Percentiles rank a stretch among this genome's conserved stretches.
Conservation (phyloP, 1,139 yeast genomes). For the Geotrichum fermentans region DNA sequence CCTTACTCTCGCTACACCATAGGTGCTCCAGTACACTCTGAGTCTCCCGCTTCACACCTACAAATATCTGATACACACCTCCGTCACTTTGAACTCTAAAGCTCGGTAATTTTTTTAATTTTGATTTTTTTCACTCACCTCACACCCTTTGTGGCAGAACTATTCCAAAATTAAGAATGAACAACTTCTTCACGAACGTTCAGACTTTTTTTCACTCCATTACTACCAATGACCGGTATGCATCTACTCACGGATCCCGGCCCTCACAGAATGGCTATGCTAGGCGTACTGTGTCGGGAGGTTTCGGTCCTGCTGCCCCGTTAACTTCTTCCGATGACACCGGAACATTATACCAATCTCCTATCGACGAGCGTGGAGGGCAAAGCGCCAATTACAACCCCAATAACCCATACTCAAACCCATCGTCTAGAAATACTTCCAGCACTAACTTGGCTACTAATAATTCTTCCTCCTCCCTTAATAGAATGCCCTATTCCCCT, state of each 20-base stretch:
- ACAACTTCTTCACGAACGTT: slow-evolving; percentile 34
- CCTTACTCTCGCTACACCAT: no score
- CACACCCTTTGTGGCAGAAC: neutral
- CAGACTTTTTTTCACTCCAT: slow-evolving; percentile 55
- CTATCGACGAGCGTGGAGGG: slow-evolving; percentile 2
- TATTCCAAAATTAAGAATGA: slow-evolving; percentile 25
- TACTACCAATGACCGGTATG: slow-evolving; percentile 62
- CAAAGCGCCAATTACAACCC: neutral
- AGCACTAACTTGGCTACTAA: slow-evolving; percentile 20
- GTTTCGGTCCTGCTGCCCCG: slow-evolving; percentile 21
- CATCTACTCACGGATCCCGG: slow-evolving; percentile 35
- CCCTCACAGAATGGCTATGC: slow-evolving; percentile 10
- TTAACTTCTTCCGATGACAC: slow-evolving; percentile 17
- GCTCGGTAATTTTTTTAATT: neutral
- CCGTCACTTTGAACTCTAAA: neutral
- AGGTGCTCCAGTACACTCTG: no score
- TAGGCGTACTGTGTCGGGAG: slow-evolving; percentile 21
- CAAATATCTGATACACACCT: no score
- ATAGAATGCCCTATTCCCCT: slow-evolving; percentile 35
- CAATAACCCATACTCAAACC: slow-evolving; percentile 20
- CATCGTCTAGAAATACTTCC: slow-evolving; percentile 23
- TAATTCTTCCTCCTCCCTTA: slow-evolving; percentile 32
- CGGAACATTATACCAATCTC: slow-evolving; percentile 12
- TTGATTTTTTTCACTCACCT: neutral
- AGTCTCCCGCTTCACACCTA: no score